phyloP scores from a whole-genome alignment of 2,329 filamentous ascomycete species.

The Cladobotryum protrusum region DNA sequence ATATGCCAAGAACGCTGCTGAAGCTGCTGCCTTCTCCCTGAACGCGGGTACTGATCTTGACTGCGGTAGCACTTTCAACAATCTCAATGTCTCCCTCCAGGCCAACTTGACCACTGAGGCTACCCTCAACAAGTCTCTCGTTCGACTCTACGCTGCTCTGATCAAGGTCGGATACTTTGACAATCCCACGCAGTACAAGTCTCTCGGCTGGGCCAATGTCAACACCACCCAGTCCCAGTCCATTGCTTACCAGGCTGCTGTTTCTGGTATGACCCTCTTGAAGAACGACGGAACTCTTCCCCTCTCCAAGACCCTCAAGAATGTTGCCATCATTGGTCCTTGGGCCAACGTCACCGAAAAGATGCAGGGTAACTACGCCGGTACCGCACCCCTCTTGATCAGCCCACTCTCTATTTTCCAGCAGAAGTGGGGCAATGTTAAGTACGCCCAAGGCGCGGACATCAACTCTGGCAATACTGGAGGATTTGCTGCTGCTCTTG shows the following conservation, averaged over 20 bases:
- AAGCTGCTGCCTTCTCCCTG: constrained; percentile 28
- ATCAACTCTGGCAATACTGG: constrained; percentile 22
- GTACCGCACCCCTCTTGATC: constrained; percentile 18
- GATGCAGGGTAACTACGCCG: constrained; percentile 20
- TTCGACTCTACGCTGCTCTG: constrained; percentile 48
- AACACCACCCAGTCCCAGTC: constrained; percentile 46
- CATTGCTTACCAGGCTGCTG: constrained; percentile 50
- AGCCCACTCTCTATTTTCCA: constrained; percentile 11
- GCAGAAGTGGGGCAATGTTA: constrained; percentile 14
- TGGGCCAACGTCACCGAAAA: constrained; percentile 34
- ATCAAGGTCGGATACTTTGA: constrained; percentile 55
- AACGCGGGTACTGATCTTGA: constrained; percentile 27
- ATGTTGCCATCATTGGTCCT: constrained; percentile 26
- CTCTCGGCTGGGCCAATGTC: constrained; percentile 50
- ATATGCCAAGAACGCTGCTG: constrained; percentile 29
- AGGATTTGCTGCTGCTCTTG: constrained; percentile 28
- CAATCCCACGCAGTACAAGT: constrained; percentile 39
- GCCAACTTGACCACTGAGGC: constrained; percentile 32
- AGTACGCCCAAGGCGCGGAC: constrained; percentile 34
- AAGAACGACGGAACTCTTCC: constrained; percentile 50
- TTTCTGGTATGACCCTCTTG: constrained; percentile 41
- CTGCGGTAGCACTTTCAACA: constrained; percentile 16
- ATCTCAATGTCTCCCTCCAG: constrained; percentile 31
- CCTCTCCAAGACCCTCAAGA: constrained; percentile 25
- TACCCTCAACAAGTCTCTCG: constrained; percentile 6